These are phyloP conservation scores for Phytophthora multivora DNA, from an alignment of 352 stramenopile genomes.

Conservation along the genomic window DNA sequence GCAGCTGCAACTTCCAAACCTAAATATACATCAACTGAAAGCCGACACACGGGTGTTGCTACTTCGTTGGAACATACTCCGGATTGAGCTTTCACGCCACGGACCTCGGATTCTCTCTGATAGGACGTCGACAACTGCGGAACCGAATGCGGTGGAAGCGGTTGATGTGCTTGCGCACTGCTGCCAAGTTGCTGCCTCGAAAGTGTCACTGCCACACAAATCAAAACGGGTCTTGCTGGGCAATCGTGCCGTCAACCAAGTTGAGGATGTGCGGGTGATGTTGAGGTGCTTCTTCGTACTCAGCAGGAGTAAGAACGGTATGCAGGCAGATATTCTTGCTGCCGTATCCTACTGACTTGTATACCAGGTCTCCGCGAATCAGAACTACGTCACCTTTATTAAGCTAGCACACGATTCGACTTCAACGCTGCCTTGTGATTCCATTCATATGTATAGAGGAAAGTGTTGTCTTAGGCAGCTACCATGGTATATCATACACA, in stretches of 20 bases:
- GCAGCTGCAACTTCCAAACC: too few species aligned
- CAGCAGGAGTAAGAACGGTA: not conserved
- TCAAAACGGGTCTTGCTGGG: not conserved
- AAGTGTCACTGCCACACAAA: slow-evolving; percentile 3
- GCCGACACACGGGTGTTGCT: too few species aligned
- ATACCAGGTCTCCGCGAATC: slow-evolving; percentile 2
- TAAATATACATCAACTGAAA: too few species aligned
- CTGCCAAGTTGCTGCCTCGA: not conserved
- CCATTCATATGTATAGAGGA: not conserved
- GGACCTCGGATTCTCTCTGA: too few species aligned
- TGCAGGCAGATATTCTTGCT: not conserved
- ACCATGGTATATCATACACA: not conserved
- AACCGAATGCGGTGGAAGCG: not conserved
- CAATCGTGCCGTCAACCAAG: not conserved
- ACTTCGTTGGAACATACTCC: too few species aligned
- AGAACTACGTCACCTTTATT: slow-evolving; percentile 5
- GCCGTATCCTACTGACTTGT: not conserved
- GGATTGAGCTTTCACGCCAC: too few species aligned
- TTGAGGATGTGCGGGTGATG: not conserved
- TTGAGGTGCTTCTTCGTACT: not conserved
- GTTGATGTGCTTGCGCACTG: slow-evolving; percentile 1
- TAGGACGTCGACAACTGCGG: too few species aligned
- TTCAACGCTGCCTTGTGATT: not conserved
- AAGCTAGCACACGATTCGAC: not conserved
- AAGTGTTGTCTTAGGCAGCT: not conserved